phyloP scores from a whole-genome alignment of 305 asterid species.

The Fraxinus ornus region DNA sequence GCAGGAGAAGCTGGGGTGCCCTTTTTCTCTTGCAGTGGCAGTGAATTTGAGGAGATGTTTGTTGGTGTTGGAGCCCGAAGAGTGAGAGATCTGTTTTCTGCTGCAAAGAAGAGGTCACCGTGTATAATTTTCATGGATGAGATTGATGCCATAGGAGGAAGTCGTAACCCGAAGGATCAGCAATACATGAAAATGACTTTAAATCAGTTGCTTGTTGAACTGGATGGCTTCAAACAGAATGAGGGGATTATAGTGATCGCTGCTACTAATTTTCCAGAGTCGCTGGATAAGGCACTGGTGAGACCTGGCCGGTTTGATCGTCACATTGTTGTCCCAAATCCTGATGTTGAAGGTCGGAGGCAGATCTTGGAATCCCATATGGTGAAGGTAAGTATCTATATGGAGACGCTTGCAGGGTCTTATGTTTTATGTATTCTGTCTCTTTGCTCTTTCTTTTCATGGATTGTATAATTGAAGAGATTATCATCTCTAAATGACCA shows the following conservation, averaged over 20 bases:
- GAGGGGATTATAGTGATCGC: slow-evolving; percentile 94
- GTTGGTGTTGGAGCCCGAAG: slow-evolving; percentile 95
- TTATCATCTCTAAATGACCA: background rate
- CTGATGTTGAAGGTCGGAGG: slow-evolving; percentile 95
- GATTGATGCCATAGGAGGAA: slow-evolving; percentile 97
- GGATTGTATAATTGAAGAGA: background rate
- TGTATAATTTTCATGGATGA: slow-evolving; percentile 92
- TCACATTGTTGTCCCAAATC: slow-evolving; percentile 90
- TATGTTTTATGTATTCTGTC: background rate
- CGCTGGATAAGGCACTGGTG: slow-evolving; percentile 89
- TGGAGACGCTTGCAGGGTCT: background rate
- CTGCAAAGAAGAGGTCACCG: slow-evolving; percentile 94
- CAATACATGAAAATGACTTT: slow-evolving; percentile 93
- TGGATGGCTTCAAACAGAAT: slow-evolving; percentile 95
- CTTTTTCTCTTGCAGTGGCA: slow-evolving; percentile 86
- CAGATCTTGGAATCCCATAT: slow-evolving; percentile 83
- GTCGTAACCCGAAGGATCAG: slow-evolving; percentile 95
- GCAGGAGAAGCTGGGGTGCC: slow-evolving; percentile 98
- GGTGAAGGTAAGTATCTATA: slow-evolving; percentile 63
- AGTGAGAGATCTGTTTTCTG: slow-evolving; percentile 84
- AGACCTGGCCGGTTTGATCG: slow-evolving; percentile 97
- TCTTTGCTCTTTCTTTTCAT: background rate
- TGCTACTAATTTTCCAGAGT: slow-evolving; percentile 92
- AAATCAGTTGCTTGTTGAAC: slow-evolving; percentile 92
- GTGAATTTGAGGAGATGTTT: slow-evolving; percentile 94